Evolutionary conservation across 306 rosid species (phyloP).

Genomic region (Pterocarpus santalinus): DNA sequence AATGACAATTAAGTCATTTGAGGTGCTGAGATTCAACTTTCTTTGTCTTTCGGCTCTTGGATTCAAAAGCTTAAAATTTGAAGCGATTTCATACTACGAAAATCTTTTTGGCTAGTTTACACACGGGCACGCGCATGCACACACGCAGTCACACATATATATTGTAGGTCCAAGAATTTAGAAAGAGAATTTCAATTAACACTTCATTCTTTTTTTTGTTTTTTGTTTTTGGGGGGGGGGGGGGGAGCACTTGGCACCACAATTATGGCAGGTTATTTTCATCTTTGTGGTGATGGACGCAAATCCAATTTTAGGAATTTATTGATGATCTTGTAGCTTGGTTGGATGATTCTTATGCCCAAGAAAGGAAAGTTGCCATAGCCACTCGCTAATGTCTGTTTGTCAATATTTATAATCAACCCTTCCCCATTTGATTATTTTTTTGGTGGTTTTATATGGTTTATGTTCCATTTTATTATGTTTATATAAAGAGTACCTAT

Average conservation of each 20-base stretch:
- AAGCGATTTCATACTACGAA: no score
- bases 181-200: background rate
- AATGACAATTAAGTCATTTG: background rate
- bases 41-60: background rate
- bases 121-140: no score
- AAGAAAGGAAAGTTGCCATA: background rate
- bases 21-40: slow-evolving; percentile 1
- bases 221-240: no score
- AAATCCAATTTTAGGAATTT: background rate
- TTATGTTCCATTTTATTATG: no score
- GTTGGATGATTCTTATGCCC: background rate
- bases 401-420: no score
- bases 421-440: no score
- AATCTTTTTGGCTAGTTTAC: no score
- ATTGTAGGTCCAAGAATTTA: background rate
- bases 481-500: no score
- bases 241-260: background rate
- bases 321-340: background rate
- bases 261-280: background rate
- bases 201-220: no score
- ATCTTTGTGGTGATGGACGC: background rate
- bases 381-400: background rate
- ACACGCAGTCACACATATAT: no score
- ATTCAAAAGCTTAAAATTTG: background rate
- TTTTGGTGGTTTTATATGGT: no score